Evolutionary conservation across 2,329 filamentous ascomycete genomes (phyloP).

Genomic region (Fusarium haematococcum): DNA sequence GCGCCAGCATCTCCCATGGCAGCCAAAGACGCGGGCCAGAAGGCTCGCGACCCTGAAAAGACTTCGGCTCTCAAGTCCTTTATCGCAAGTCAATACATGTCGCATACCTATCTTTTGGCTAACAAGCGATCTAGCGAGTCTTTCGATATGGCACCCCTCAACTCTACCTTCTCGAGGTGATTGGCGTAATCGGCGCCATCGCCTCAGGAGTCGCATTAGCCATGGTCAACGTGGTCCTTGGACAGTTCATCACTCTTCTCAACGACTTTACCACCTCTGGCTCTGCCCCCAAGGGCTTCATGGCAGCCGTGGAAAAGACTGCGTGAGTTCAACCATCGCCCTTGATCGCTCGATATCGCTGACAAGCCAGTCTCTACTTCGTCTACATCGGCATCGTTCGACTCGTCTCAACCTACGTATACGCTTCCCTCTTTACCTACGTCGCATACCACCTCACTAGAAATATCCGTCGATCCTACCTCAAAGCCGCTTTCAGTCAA

Average conservation of each 20-base stretch:
- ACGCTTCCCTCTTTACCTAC: conserved; percentile 56
- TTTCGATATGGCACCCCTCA: background rate
- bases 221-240: conserved; percentile 46
- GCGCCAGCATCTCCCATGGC: background rate
- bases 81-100: background rate
- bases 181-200: background rate
- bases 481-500: conserved; percentile 60
- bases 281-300: conserved; percentile 9
- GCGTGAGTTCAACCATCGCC: background rate
- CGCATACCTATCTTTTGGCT: background rate
- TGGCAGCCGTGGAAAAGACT: background rate
- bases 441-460: conserved; percentile 61
- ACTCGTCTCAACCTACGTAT: conserved; percentile 60
- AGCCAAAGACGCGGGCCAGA: background rate
- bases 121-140: background rate
- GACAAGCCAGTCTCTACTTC: conserved; percentile 59
- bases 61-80: background rate
- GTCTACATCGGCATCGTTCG: conserved; percentile 68
- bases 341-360: background rate
- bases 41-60: background rate
- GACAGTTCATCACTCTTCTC: conserved; percentile 43
- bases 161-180: background rate
- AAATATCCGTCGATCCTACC: conserved; percentile 58
- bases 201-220: conserved; percentile 40
- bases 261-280: conserved; percentile 23